Conservation (phyloP, 805 yeast genomes). For the Lachancea mirantina region DNA sequence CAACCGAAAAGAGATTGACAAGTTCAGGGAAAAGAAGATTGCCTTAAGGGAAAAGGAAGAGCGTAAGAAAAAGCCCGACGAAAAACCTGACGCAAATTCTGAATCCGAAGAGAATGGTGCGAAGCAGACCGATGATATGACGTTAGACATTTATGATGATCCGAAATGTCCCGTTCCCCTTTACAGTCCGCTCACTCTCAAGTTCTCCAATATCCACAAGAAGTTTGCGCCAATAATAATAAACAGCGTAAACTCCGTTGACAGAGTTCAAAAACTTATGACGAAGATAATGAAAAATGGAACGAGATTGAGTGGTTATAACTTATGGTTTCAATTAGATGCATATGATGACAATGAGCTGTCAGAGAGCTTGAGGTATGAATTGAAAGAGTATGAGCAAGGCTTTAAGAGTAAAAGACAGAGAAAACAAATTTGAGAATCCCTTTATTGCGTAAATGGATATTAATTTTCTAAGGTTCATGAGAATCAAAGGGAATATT, state of each 20-base stretch:
- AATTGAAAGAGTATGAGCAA: conserved; percentile 48
- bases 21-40: conserved; percentile 18
- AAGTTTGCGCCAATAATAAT: conserved; percentile 56
- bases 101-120: conserved; percentile 16
- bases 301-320: conserved; percentile 48
- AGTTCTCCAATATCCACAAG: conserved; percentile 56
- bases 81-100: conserved; percentile 4
- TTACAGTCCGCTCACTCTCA: conserved; percentile 59
- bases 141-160: conserved; percentile 22
- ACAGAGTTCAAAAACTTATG: conserved; percentile 57
- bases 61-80: conserved; percentile 14
- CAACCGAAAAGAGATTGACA: conserved; percentile 24
- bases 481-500: conserved; percentile 21
- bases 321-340: conserved; percentile 80
- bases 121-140: conserved; percentile 9
- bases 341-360: conserved; percentile 61
- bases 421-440: conserved; percentile 17
- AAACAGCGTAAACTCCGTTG: conserved; percentile 55
- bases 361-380: conserved; percentile 57
- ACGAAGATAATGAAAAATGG: conserved; percentile 52
- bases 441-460: background rate
- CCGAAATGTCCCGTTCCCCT: conserved; percentile 35
- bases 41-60: no score
- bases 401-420: conserved; percentile 33
- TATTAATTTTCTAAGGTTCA: background rate